These are phyloP conservation scores for Exophiala phaeomuriformis DNA, from an alignment of 2,329 filamentous ascomycete species.

Conservation along the genomic window DNA sequence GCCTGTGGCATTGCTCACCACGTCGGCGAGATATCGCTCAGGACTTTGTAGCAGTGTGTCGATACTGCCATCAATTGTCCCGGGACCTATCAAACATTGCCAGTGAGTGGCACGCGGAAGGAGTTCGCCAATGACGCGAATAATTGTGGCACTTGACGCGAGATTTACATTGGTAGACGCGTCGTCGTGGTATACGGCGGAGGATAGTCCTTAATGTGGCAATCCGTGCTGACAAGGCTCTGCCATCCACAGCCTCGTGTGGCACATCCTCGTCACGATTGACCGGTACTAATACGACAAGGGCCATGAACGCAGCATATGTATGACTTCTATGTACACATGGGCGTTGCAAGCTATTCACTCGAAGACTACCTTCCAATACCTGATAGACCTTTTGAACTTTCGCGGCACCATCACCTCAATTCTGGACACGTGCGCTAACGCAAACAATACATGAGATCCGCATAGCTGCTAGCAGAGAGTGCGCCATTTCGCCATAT, in stretches of 20 bases:
- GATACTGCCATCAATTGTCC: background rate
- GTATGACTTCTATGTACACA: background rate
- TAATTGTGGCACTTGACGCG: background rate
- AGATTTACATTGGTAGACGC: background rate
- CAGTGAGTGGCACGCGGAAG: background rate
- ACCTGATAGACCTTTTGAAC: slow-evolving; percentile 4
- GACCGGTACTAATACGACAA: too few species aligned
- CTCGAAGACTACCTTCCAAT: slow-evolving; percentile 6
- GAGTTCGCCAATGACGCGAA: background rate
- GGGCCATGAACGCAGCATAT: too few species aligned
- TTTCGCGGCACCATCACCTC: slow-evolving; percentile 10
- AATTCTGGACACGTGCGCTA: slow-evolving; percentile 11
- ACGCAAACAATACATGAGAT: slow-evolving; percentile 20
- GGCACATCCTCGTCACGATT: too few species aligned
- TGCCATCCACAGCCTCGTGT: background rate
- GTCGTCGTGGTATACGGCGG: background rate
- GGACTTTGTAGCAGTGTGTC: background rate
- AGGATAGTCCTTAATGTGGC: background rate
- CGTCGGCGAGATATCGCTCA: background rate
- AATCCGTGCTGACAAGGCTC: background rate
- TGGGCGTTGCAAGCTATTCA: slow-evolving; percentile 7
- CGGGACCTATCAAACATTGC: too few species aligned
- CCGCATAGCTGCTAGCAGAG: slow-evolving; percentile 20
- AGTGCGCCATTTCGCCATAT: slow-evolving; percentile 17
- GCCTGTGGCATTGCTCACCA: background rate